These are phyloP conservation scores for Alternaria atra DNA, from an alignment of 2,329 filamentous ascomycete species.

Conservation along the genomic window DNA sequence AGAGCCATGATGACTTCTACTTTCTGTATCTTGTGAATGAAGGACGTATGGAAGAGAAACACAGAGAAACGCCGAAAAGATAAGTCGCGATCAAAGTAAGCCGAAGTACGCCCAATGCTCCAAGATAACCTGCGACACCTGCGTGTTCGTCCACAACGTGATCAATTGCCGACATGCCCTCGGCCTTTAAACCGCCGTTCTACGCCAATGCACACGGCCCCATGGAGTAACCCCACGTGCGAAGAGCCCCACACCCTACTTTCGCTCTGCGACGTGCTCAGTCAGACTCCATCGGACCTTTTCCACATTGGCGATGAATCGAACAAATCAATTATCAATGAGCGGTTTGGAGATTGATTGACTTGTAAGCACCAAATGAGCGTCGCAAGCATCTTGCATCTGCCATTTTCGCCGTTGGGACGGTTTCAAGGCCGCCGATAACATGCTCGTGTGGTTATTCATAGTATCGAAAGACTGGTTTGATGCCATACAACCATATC, in stretches of 20 bases:
- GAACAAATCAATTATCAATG: background rate
- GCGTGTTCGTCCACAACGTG: conserved; percentile 27
- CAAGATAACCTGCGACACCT: conserved; percentile 21
- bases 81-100: background rate
- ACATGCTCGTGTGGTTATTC: background rate
- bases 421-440: background rate
- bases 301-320: background rate
- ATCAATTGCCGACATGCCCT: conserved; percentile 40
- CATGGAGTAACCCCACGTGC: conserved; percentile 17
- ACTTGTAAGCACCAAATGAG: no score
- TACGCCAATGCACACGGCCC: conserved; percentile 13
- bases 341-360: background rate
- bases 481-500: background rate
- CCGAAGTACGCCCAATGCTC: conserved; percentile 10
- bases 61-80: background rate
- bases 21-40: background rate
- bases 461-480: background rate
- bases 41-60: background rate
- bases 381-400: no score
- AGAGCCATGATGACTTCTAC: conserved; percentile 17
- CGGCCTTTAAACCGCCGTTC: conserved; percentile 19
- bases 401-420: background rate
- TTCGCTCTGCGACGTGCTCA: conserved; percentile 12
- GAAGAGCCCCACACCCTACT: conserved; percentile 27
- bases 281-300: background rate